These are phyloP conservation scores for Sphagnum contortum DNA, from an alignment of 225 moss, liverwort and hornwort genomes.

Conservation along the genomic window DNA sequence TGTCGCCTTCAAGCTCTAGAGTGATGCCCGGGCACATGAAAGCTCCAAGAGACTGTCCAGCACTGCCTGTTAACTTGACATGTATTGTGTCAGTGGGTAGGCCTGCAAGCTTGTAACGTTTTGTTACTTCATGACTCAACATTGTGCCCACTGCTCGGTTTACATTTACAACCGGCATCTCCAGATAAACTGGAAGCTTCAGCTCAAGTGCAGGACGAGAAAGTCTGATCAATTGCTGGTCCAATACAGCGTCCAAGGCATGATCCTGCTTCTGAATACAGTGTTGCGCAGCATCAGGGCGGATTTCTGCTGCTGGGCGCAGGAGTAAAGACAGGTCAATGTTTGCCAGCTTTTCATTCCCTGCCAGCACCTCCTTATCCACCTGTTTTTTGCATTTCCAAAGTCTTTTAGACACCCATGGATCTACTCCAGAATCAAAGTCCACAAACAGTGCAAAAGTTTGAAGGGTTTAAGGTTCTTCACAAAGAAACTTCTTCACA, in stretches of 20 bases:
- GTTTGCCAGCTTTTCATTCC: conserved; percentile 55
- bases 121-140: conserved; percentile 81
- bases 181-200: conserved; percentile 57
- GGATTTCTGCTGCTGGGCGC: conserved; percentile 60
- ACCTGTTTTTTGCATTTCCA: conserved; percentile 11
- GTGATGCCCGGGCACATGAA: conserved; percentile 65
- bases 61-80: conserved; percentile 63
- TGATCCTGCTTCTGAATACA: conserved; percentile 73
- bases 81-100: conserved; percentile 51
- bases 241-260: conserved; percentile 45
- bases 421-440: no score
- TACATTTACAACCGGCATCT: conserved; percentile 56
- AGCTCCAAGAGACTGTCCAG: conserved; percentile 75
- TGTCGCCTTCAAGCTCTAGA: conserved; percentile 85
- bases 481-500: no score
- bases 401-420: no score
- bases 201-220: conserved; percentile 56
- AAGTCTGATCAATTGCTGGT: conserved; percentile 56
- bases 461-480: no score
- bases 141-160: conserved; percentile 79
- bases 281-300: conserved; percentile 47
- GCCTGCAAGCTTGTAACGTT: conserved; percentile 31
- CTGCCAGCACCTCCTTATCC: conserved; percentile 36
- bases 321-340: conserved; percentile 69
- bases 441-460: no score